phyloP scores from a whole-genome alignment of 345 rosid species.

The Cardamine chenopodiifolia region DNA sequence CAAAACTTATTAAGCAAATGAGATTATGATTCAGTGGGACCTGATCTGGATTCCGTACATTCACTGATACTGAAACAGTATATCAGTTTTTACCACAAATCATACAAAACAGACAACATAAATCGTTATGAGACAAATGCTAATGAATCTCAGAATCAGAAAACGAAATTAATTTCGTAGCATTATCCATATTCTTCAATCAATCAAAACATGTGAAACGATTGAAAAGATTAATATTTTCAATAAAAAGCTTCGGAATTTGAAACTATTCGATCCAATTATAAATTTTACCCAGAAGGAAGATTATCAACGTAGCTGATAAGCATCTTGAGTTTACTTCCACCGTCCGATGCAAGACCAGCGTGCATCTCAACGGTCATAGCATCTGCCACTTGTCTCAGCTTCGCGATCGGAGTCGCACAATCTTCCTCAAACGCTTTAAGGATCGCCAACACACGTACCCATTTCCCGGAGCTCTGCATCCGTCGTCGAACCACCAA shows the following conservation, averaged over 20 bases:
- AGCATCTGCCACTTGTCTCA: slow-evolving; percentile 82
- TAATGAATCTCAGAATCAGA: background rate
- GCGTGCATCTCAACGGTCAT: slow-evolving; percentile 94
- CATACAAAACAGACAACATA: background rate
- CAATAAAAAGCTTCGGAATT: background rate
- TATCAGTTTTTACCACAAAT: background rate
- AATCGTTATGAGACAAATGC: background rate
- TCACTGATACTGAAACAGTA: background rate
- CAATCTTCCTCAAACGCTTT: slow-evolving; percentile 73
- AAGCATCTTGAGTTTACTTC: slow-evolving; percentile 90
- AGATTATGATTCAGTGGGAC: slow-evolving; percentile 1
- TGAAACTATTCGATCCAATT: background rate
- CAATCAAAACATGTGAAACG: background rate
- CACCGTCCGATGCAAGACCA: slow-evolving; percentile 88
- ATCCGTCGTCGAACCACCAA: slow-evolving; percentile 59
- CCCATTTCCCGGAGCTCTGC: slow-evolving; percentile 61
- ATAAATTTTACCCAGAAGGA: slow-evolving; percentile 66
- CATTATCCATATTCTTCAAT: background rate
- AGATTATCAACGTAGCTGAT: slow-evolving; percentile 94
- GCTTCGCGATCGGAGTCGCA: slow-evolving; percentile 67
- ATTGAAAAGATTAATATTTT: background rate
- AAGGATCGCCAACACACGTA: slow-evolving; percentile 56
- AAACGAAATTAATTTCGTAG: background rate
- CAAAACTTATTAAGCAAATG: background rate
- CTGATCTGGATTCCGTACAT: background rate